Percentiles rank a stretch among this genome's conserved stretches.
phyloP scores from a whole-genome alignment of 2,329 filamentous ascomycete species.

The Esteya vermicola region DNA sequence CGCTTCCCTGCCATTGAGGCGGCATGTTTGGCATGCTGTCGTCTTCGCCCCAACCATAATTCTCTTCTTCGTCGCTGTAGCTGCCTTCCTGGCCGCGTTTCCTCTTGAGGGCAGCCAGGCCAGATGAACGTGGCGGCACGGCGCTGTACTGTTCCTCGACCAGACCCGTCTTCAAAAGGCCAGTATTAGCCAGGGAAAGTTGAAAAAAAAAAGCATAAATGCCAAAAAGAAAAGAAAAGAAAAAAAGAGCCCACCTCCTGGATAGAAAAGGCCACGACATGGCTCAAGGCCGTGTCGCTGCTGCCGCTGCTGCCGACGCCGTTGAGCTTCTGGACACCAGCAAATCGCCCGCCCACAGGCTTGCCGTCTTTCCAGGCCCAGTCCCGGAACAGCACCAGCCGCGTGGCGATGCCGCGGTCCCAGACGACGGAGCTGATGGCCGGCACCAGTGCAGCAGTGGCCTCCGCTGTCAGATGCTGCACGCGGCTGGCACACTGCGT shows the following conservation, averaged over 20 bases:
- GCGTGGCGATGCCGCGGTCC: constrained; percentile 63
- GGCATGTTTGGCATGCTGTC: constrained; percentile 46
- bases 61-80: constrained; percentile 51
- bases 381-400: constrained; percentile 68
- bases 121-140: constrained; percentile 12
- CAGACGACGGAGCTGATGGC: constrained; percentile 63
- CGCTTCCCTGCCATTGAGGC: constrained; percentile 55
- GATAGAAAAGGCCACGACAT: constrained; percentile 34
- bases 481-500: constrained; percentile 77
- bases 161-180: constrained; percentile 6
- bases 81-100: constrained; percentile 46
- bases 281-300: constrained; percentile 23
- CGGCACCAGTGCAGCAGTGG: constrained; percentile 59
- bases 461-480: constrained; percentile 45
- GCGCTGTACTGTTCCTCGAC: constrained; percentile 27
- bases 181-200: too few relatives aligned
- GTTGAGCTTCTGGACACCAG: constrained; percentile 50
- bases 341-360: constrained; percentile 39
- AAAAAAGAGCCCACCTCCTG: constrained; percentile 22
- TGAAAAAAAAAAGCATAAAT: neutral
- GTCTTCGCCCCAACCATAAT: constrained; percentile 59
- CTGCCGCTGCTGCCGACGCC: constrained; percentile 34
- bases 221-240: neutral
- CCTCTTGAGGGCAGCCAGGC: constrained; percentile 41
- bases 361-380: constrained; percentile 40